These are phyloP conservation scores for Rhododendron simsii DNA, from an alignment of 148 eudicot genomes.

Conservation along the genomic window DNA sequence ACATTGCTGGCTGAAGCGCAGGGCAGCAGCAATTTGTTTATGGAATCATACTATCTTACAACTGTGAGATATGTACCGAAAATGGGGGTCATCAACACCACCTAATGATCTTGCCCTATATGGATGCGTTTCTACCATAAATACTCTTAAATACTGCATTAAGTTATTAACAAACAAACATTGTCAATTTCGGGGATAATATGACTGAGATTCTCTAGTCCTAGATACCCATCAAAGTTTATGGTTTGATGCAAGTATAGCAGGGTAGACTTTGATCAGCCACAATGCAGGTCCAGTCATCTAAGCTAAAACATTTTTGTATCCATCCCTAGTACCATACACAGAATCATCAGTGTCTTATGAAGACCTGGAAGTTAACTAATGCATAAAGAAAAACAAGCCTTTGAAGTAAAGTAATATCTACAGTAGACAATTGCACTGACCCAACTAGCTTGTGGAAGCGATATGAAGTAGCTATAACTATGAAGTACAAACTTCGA, in stretches of 20 bases:
- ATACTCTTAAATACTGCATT: background rate
- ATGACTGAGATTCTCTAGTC: background rate
- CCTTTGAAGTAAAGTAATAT: background rate
- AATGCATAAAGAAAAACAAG: background rate
- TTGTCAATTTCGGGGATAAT: background rate
- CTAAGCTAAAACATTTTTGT: background rate
- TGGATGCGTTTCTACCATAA: background rate
- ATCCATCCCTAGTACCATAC: background rate
- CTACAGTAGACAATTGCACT: background rate
- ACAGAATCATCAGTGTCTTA: background rate
- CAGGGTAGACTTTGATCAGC: background rate
- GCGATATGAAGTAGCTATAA: background rate
- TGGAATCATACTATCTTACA: background rate
- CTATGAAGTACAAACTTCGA: background rate
- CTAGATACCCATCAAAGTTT: background rate
- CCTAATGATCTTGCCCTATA: background rate
- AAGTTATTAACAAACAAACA: background rate
- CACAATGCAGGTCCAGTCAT: background rate
- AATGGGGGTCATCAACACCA: background rate
- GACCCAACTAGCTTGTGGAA: background rate
- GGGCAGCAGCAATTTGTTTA: background rate
- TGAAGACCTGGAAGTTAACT: background rate
- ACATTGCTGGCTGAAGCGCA: background rate
- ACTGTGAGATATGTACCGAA: background rate
- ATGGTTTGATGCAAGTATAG: background rate